phyloP scores from a whole-genome alignment of 2,329 filamentous ascomycete species.

The Fusarium sp. region DNA sequence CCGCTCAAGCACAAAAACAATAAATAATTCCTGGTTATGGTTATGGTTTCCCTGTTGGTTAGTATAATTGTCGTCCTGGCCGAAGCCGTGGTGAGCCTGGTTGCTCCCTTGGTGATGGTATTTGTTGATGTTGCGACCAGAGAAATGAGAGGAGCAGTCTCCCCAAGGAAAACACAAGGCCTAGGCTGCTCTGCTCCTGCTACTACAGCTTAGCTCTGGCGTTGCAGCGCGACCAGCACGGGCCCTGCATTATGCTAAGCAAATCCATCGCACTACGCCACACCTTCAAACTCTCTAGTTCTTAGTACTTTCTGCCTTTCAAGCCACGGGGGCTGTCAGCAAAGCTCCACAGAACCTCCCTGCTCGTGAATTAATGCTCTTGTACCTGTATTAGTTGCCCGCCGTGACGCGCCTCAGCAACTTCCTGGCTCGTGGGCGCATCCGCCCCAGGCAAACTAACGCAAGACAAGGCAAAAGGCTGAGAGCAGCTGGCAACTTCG shows the following conservation, averaged over 20 bases:
- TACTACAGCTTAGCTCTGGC: constrained; percentile 35
- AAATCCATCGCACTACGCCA: constrained; percentile 13
- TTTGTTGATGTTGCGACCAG: constrained; percentile 52
- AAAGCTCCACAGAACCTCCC: constrained; percentile 17
- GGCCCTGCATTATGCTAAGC: background rate
- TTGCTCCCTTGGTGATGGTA: constrained; percentile 47
- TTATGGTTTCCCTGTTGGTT: constrained; percentile 45
- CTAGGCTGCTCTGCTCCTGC: constrained; percentile 3
- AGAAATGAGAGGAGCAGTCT: constrained; percentile 35
- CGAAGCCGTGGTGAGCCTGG: constrained; percentile 51
- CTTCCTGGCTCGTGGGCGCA: constrained; percentile 43
- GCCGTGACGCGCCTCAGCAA: constrained; percentile 48
- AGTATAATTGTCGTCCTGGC: constrained; percentile 50
- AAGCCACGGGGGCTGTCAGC: constrained; percentile 34
- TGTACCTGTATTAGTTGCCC: constrained; percentile 30
- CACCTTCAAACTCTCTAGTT: background rate
- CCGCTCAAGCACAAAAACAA: constrained; percentile 1
- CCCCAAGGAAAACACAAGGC: constrained; percentile 46
- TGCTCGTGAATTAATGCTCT: constrained; percentile 34
- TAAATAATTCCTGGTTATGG: background rate
- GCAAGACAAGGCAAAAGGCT: constrained; percentile 37
- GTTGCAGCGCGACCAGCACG: constrained; percentile 44
- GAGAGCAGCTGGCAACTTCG: constrained; percentile 42
- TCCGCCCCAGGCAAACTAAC: constrained; percentile 40
- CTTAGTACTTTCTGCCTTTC: background rate